Percentiles rank a stretch among this genome's conserved stretches.
Evolutionary conservation across 2,329 filamentous ascomycete genomes (phyloP).

Genomic region (Thielaviopsis euricoi): DNA sequence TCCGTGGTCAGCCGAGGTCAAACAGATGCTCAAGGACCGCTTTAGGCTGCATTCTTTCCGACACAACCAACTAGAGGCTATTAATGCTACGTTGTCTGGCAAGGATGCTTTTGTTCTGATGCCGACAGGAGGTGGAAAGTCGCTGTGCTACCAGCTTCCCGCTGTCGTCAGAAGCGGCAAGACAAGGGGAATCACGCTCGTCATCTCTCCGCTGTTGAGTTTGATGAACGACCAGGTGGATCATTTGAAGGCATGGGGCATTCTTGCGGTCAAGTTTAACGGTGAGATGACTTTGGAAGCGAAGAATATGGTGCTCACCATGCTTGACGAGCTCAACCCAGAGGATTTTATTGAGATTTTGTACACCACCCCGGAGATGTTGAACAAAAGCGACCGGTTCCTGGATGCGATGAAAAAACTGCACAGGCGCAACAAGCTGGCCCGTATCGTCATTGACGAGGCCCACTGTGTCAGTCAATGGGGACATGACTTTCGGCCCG

Average conservation of each 20-base stretch:
- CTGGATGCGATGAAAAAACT: slow-evolving; percentile 48
- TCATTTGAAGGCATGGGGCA: slow-evolving; percentile 57
- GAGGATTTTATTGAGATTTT: slow-evolving; percentile 71
- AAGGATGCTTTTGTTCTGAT: slow-evolving; percentile 91
- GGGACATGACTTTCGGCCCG: slow-evolving; percentile 94
- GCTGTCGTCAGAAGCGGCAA: slow-evolving; percentile 67
- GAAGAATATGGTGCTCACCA: slow-evolving; percentile 48
- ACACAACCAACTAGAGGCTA: slow-evolving; percentile 82
- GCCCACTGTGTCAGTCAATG: slow-evolving; percentile 99
- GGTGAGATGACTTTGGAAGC: slow-evolving; percentile 51
- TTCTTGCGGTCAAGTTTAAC: slow-evolving; percentile 71
- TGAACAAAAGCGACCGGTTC: slow-evolving; percentile 63
- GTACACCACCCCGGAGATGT: slow-evolving; percentile 95
- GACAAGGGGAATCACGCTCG: slow-evolving; percentile 75
- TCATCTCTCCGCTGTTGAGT: slow-evolving; percentile 87
- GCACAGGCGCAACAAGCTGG: slow-evolving; percentile 55
- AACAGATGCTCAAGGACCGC: slow-evolving; percentile 58
- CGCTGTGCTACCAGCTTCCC: slow-evolving; percentile 88
- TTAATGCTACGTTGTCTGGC: slow-evolving; percentile 78
- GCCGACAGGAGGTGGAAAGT: slow-evolving; percentile 96
- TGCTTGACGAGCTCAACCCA: slow-evolving; percentile 44
- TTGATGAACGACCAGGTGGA: slow-evolving; percentile 95
- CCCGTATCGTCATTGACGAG: slow-evolving; percentile 90
- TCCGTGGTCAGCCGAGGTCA: slow-evolving; percentile 77
- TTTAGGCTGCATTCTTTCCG: slow-evolving; percentile 81